A percentile compares a stretch with the other conserved stretches of the same genome.
phyloP scores from a whole-genome alignment of 202 grass and related monocot species.

The Panicum virgatum region DNA sequence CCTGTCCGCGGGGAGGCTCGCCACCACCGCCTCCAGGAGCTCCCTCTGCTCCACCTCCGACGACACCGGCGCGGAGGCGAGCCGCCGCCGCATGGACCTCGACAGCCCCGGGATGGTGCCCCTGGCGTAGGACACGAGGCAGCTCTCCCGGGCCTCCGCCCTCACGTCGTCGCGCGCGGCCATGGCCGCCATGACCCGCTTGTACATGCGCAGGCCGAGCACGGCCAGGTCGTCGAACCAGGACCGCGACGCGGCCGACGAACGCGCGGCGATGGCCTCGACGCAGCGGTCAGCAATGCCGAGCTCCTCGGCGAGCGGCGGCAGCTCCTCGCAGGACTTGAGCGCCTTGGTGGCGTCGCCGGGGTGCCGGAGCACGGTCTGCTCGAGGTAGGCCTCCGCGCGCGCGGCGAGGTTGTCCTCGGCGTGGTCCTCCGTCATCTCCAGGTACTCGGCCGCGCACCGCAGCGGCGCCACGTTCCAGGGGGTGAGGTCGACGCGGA shows the following conservation, averaged over 20 bases:
- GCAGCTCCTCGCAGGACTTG: conserved; percentile 84
- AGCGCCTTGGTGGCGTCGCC: conserved; percentile 67
- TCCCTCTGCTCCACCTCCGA: conserved; percentile 79
- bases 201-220: conserved; percentile 71
- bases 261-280: conserved; percentile 65
- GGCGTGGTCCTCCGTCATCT: conserved; percentile 81
- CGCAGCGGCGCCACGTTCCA: conserved; percentile 77
- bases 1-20: conserved; percentile 50
- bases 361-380: conserved; percentile 56
- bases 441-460: conserved; percentile 85
- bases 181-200: conserved; percentile 79
- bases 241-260: conserved; percentile 41
- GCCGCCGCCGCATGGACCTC: conserved; percentile 52
- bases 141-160: conserved; percentile 60
- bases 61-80: conserved; percentile 59
- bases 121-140: conserved; percentile 74
- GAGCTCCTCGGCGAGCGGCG: conserved; percentile 60
- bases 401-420: conserved; percentile 76
- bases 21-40: conserved; percentile 81
- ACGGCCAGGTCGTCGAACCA: conserved; percentile 75
- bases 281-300: conserved; percentile 62
- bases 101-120: conserved; percentile 83
- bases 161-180: conserved; percentile 43
- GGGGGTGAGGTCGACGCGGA: conserved; percentile 75
- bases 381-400: conserved; percentile 59